Evolutionary conservation across 768 basidiomycete species (phyloP).

Genomic region (Termitomyces sp.): DNA sequence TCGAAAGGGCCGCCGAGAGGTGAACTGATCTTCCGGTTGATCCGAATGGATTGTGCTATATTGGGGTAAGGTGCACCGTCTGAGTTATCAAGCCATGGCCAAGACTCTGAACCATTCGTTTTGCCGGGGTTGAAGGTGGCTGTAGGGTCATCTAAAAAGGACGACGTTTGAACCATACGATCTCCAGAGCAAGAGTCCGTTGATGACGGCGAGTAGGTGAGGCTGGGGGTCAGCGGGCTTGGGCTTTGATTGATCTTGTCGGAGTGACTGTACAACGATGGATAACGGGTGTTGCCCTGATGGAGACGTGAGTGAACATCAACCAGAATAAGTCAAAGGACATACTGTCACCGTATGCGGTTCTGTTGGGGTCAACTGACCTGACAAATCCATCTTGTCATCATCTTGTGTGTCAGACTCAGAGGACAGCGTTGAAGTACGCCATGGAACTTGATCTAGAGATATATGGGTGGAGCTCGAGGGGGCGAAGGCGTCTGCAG

Average conservation of each 20-base stretch:
- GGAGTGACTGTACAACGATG: neutral
- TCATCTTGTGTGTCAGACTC: neutral
- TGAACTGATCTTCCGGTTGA: neutral
- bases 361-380: constrained; percentile 3
- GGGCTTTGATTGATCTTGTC: constrained; percentile 25
- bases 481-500: constrained; percentile 24
- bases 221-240: constrained; percentile 52
- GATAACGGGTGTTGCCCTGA: neutral
- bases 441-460: constrained; percentile 4
- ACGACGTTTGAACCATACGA: constrained; percentile 53
- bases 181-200: constrained; percentile 55
- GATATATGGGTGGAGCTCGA: neutral
- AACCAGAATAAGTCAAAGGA: neutral
- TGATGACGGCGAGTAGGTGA: constrained; percentile 57
- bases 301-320: neutral
- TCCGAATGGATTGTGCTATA: neutral
- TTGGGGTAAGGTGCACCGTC: neutral
- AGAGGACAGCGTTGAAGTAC: neutral
- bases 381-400: constrained; percentile 1
- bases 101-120: constrained; percentile 15
- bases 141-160: constrained; percentile 43
- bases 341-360: constrained; percentile 1
- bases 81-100: constrained; percentile 20
- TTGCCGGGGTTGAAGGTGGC: constrained; percentile 10
- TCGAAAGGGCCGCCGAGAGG: constrained; percentile 5